A percentile compares a stretch with the other conserved stretches of the same genome.
Conservation (phyloP, 2,329 filamentous ascomycete species). For the Sordariomycetes sp. region DNA sequence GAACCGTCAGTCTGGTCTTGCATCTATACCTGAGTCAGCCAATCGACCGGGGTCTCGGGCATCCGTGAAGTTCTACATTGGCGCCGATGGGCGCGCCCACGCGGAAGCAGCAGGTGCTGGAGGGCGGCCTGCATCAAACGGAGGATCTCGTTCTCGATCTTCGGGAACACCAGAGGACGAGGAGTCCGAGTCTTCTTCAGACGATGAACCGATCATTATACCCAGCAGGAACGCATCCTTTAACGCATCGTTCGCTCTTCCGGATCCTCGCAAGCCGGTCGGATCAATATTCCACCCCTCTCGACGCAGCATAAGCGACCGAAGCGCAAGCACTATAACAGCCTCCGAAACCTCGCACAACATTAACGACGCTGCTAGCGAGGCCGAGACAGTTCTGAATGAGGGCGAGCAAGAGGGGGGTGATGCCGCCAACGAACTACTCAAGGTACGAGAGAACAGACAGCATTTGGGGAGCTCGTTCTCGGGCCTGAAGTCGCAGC, state of each 20-base stretch:
- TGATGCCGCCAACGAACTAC: slow-evolving; percentile 51
- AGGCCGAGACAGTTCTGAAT: slow-evolving; percentile 49
- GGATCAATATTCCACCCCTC: slow-evolving; percentile 37
- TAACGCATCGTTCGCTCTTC: slow-evolving; percentile 44
- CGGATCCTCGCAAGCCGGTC: slow-evolving; percentile 41
- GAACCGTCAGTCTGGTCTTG: slow-evolving; percentile 39
- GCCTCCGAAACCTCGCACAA: slow-evolving; percentile 20
- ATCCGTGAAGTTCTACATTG: slow-evolving; percentile 54
- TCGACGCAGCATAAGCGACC: slow-evolving; percentile 39
- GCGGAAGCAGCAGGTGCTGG: slow-evolving; percentile 39
- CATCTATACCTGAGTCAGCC: slow-evolving; percentile 47
- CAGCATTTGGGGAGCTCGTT: slow-evolving; percentile 14
- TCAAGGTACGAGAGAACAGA: slow-evolving; percentile 45
- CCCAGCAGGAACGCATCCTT: slow-evolving; percentile 50
- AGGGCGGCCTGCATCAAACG: slow-evolving; percentile 7
- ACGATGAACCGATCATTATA: slow-evolving; percentile 57
- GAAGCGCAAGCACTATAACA: slow-evolving; percentile 29
- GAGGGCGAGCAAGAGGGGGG: slow-evolving; percentile 34
- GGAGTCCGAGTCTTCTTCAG: slow-evolving; percentile 47
- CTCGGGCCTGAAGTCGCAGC: not conserved
- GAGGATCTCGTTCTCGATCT: slow-evolving; percentile 14
- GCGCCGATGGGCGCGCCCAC: slow-evolving; percentile 49
- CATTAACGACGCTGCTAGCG: slow-evolving; percentile 43
- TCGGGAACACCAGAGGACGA: slow-evolving; percentile 28
- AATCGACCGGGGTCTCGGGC: slow-evolving; percentile 36